These are phyloP conservation scores for Trametes maxima DNA, from an alignment of 768 basidiomycete species.

Conservation along the genomic window DNA sequence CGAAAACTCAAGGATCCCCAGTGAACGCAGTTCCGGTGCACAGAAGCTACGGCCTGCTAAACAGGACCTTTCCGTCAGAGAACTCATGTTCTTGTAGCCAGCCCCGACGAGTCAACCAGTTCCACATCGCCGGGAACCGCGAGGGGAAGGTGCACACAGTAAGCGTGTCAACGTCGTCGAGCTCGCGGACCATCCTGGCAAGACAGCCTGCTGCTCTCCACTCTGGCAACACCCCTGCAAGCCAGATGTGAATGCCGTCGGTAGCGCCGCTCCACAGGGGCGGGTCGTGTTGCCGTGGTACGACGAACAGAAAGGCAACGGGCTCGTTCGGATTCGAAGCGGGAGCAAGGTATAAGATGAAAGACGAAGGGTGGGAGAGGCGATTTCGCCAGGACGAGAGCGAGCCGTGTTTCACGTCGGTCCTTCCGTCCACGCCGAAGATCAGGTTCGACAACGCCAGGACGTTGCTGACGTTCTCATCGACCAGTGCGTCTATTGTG, in stretches of 20 bases:
- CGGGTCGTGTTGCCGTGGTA: slow-evolving; percentile 17
- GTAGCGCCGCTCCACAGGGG: slow-evolving; percentile 20
- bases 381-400: slow-evolving; percentile 22
- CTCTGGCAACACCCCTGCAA: slow-evolving; percentile 27
- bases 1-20: not conserved
- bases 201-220: slow-evolving; percentile 27
- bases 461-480: slow-evolving; percentile 11
- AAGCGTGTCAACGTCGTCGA: slow-evolving; percentile 1
- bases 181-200: slow-evolving; percentile 21
- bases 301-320: slow-evolving; percentile 27
- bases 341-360: slow-evolving; percentile 26
- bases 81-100: slow-evolving; percentile 28
- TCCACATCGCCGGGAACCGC: slow-evolving; percentile 29
- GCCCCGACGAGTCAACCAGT: slow-evolving; percentile 25
- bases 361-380: slow-evolving; percentile 16
- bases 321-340: not conserved
- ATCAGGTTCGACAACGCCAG: slow-evolving; percentile 28
- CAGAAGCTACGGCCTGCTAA: slow-evolving; percentile 12
- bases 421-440: slow-evolving; percentile 23
- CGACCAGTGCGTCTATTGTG: not conserved
- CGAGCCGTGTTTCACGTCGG: slow-evolving; percentile 26
- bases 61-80: slow-evolving; percentile 26
- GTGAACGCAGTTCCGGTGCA: not conserved
- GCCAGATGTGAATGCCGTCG: slow-evolving; percentile 27
- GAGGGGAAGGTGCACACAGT: slow-evolving; percentile 30